Conservation (phyloP, 148 eudicot genomes). For the Mesembryanthemum crystallinum region DNA sequence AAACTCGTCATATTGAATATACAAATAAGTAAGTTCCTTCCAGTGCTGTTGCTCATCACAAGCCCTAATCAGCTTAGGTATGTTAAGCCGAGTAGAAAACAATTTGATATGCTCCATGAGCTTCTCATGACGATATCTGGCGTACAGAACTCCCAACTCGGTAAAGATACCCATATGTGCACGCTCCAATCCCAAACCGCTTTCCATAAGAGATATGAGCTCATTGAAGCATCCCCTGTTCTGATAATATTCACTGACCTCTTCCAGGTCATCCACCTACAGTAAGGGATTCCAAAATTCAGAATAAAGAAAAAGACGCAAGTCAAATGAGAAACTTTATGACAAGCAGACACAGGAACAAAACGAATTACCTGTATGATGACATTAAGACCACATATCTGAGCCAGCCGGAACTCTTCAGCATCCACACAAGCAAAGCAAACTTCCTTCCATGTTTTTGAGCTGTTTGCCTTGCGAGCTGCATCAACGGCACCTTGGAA, state of each 20-base stretch:
- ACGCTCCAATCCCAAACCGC: conserved; percentile 95
- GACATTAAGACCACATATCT: conserved; percentile 93
- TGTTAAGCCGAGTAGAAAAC: conserved; percentile 88
- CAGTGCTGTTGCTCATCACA: conserved; percentile 98
- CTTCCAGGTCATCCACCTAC: conserved; percentile 96
- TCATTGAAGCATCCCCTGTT: conserved; percentile 98
- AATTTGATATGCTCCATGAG: conserved; percentile 97
- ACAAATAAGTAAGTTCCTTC: conserved; percentile 86
- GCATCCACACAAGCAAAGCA: conserved; percentile 99
- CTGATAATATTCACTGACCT: conserved; percentile 94
- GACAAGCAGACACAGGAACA: background rate
- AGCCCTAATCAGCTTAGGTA: conserved; percentile 93
- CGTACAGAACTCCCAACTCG: conserved; percentile 93
- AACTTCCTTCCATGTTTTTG: conserved; percentile 98
- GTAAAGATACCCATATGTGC: conserved; percentile 99
- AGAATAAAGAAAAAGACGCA: background rate
- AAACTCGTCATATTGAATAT: conserved; percentile 91
- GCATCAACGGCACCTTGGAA: conserved; percentile 99
- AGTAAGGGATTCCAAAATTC: background rate
- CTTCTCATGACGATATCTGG: conserved; percentile 93
- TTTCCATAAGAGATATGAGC: conserved; percentile 93
- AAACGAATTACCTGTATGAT: conserved; percentile 70
- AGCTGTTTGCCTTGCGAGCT: conserved; percentile 90
- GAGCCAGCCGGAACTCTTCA: conserved; percentile 97
- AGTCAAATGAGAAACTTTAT: background rate